phyloP scores from a whole-genome alignment of 371 early-diverging fungal species.

The Nematocida displodere region DNA sequence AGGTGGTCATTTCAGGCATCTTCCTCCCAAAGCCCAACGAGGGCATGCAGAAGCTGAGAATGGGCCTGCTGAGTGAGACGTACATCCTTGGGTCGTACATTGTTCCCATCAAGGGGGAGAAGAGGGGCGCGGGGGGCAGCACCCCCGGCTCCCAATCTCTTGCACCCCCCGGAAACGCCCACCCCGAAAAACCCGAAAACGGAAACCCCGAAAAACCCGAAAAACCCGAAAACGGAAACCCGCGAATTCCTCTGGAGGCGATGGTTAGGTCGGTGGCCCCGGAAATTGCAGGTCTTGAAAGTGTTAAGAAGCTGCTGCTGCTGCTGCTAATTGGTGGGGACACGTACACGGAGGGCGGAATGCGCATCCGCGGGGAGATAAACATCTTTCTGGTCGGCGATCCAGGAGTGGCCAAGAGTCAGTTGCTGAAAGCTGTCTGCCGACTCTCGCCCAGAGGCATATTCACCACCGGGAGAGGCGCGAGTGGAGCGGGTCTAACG shows the following conservation, averaged over 20 bases:
- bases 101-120: conserved; percentile 75
- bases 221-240: conserved; percentile 68
- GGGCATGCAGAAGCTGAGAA: conserved; percentile 80
- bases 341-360: conserved; percentile 87
- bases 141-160: not conserved
- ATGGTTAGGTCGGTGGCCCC: conserved; percentile 81
- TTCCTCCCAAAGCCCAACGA: conserved; percentile 85
- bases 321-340: conserved; percentile 91
- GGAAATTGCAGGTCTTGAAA: conserved; percentile 88
- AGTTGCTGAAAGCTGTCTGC: conserved; percentile 68
- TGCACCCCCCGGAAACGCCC: not conserved
- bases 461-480: conserved; percentile 72
- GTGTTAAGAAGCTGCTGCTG: conserved; percentile 88
- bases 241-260: conserved; percentile 66
- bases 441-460: conserved; percentile 59
- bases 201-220: too few relatives aligned
- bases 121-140: conserved; percentile 57
- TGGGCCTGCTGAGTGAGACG: conserved; percentile 87
- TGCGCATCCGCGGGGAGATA: conserved; percentile 70
- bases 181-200: conserved; percentile 54
- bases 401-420: conserved; percentile 77
- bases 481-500: conserved; percentile 73
- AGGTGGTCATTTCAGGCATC: conserved; percentile 76
- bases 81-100: conserved; percentile 80
- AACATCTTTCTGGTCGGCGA: conserved; percentile 75